Base-by-base conservation (phyloP, 805 yeast genomes). In the Yarrowia sp. region DNA sequence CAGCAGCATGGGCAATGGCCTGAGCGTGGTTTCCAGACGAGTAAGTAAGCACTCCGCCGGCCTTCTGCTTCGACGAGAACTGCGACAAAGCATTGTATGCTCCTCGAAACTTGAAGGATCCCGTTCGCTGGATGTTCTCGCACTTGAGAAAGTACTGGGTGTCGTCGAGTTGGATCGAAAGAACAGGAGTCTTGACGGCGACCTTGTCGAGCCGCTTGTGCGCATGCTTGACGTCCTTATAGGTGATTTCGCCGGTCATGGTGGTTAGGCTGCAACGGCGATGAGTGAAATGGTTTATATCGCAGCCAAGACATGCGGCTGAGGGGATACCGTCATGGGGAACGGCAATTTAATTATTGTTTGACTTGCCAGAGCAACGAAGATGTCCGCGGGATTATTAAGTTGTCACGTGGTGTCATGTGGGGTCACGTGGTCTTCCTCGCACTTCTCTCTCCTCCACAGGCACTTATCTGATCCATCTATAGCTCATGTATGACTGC, bases 11-110 rank as follows among this genome's bases (percentile, higher is more conserved):
- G 0, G 83, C 82, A 31, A 80, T 80, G 31, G 83, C 83, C 63
- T 80, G 83, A 19, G 82, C 83, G 62, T 80, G 83, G 70, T 80
- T 80, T 1, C 83, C 83, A 1, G 83, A 82, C 25, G 82, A 80
- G 63, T 81, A 79, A 1, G 83, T 82, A 61, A 80, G 76, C 35
- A 80, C 82, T n/a, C 82, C 83, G 10, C 74, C 68, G 22, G 75
- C 65, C 5, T 79, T 76, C 19, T 73, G 65, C 35, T 73, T 71
- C 8, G 75, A 62, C 63, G 76, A 78, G 53, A 80, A 70, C 61
- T 77, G 73, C 38, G 81, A 77, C 59, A 80, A 74, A 76, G 80
- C 80, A 65, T 80, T 79, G 69, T 78, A 77, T 25, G 82, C 83
- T 24, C 83, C 83, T 61, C 83, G 76, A 61, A 80, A 74, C 69